Base-by-base conservation (phyloP, 2,329 filamentous ascomycete genomes). In the Fusarium neocosmosporiellum region DNA sequence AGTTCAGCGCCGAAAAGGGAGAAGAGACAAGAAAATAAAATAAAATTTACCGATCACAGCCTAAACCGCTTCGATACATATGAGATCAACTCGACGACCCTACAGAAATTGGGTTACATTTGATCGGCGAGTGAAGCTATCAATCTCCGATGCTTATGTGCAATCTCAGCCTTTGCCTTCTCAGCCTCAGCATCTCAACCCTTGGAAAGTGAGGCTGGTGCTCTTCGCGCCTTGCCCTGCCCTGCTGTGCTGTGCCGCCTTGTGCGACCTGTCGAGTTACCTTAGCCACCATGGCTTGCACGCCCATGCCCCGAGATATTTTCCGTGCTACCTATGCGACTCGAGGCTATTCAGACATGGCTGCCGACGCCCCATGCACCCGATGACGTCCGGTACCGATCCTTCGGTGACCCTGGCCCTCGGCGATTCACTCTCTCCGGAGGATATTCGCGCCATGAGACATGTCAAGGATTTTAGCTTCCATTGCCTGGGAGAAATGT, bases 31-130 rank as follows among this genome's bases (percentile, higher is more conserved):
- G 61, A 53, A 61, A 60, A 66, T 10, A 46, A 27, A 48, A 48
- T 43, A 24, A 63, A 43, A 31, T 36, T 41, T 24, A 41, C 43
- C 20, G 13, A 43, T 61, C 8, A 34, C 43, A 31, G 67, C 24
- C 46, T 60, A 67, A 63, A 57, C 54, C 53, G 27, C 11, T 39
- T 71, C 54, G 55, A 62, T 61, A 34, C 31, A 55, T 33, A 20
- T 50, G 58, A 71, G 59, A 71, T 64, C 8, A 48, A 63, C 64
- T 59, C 50, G 16, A 67, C 70, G 58, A 59, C 61, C 60, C 57
- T 71, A 59, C 39, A 65, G 67, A 73, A 48, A 73, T 73, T 55
- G 60, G 66, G 71, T 73, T 73, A 48, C 70, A 73, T 73, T 65
- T 61, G 70, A 71, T 68, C 60, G 60, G 60, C 71, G 59, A 65